Percentiles rank a stretch among this genome's conserved stretches.
phyloP scores from a whole-genome alignment of 805 yeast genomes.

The Pichia insulana region DNA sequence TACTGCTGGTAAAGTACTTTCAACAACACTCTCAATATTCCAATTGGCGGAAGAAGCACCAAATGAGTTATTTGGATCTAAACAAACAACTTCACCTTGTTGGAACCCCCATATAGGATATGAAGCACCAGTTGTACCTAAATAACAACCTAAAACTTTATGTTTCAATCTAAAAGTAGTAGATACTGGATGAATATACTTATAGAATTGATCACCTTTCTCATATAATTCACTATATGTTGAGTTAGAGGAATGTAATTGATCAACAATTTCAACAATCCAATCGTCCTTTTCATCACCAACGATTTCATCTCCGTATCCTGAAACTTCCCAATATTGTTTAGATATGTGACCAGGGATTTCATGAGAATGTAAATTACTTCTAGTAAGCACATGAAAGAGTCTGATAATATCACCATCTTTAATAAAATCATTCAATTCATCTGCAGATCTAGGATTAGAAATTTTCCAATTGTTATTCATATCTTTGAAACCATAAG shows the following conservation, averaged over 20 bases:
- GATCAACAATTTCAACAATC: slow-evolving; percentile 62
- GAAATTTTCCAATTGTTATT: slow-evolving; percentile 65
- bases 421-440: slow-evolving; percentile 27
- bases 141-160: slow-evolving; percentile 65
- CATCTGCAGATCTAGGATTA: slow-evolving; percentile 28
- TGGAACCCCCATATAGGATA: slow-evolving; percentile 97
- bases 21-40: slow-evolving; percentile 67
- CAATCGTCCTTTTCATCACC: slow-evolving; percentile 76
- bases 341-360: slow-evolving; percentile 54
- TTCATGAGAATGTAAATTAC: slow-evolving; percentile 66
- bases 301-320: slow-evolving; percentile 55
- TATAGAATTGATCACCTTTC: slow-evolving; percentile 34
- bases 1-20: slow-evolving; percentile 35
- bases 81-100: slow-evolving; percentile 84
- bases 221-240: slow-evolving; percentile 22
- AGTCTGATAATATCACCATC: slow-evolving; percentile 59
- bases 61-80: slow-evolving; percentile 26
- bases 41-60: slow-evolving; percentile 65
- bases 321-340: slow-evolving; percentile 49
- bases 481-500: slow-evolving; percentile 79
- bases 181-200: slow-evolving; percentile 67
- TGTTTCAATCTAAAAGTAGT: slow-evolving; percentile 72
- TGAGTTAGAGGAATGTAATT: slow-evolving; percentile 28
- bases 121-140: slow-evolving; percentile 71
- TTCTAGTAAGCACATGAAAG: slow-evolving; percentile 50